Evolutionary conservation across 768 basidiomycete species (phyloP).

Genomic region (Fomitopsis serialis): DNA sequence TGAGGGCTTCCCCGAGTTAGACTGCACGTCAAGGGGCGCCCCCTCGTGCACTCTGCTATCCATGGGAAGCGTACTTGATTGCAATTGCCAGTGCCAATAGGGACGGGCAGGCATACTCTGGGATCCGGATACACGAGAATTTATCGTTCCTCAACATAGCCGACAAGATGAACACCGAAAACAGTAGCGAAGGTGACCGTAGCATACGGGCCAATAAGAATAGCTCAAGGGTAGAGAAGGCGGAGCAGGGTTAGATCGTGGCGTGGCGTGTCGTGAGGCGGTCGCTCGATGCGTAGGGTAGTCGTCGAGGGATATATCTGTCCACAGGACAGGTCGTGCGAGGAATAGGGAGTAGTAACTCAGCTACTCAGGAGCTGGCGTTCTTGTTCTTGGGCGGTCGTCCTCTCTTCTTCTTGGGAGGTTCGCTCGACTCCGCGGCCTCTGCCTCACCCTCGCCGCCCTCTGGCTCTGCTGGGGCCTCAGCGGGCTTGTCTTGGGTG

Average conservation of each 20-base stretch:
- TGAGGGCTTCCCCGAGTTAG: not conserved
- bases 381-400: constrained; percentile 68
- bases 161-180: not conserved
- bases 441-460: constrained; percentile 16
- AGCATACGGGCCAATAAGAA: not conserved
- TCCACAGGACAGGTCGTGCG: not conserved
- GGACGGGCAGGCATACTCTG: not conserved
- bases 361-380: constrained; percentile 10
- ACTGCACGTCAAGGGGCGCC: not conserved
- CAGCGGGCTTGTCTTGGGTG: constrained; percentile 22
- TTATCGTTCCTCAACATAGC: not conserved
- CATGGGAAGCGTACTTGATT: not conserved
- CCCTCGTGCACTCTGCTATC: not conserved
- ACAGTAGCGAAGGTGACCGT: not conserved
- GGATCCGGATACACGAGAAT: not conserved
- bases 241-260: constrained; percentile 13
- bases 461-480: constrained; percentile 16
- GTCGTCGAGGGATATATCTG: not conserved
- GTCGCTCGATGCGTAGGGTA: not conserved
- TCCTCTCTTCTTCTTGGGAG: constrained; percentile 49
- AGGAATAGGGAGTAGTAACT: not conserved
- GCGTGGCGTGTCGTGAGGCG: constrained; percentile 7
- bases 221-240: constrained; percentile 8
- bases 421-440: not conserved
- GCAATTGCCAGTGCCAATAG: not conserved